These are phyloP conservation scores for Zygosaccharomyces pseudobailii DNA, from an alignment of 1,139 yeast species.

Conservation along the genomic window DNA sequence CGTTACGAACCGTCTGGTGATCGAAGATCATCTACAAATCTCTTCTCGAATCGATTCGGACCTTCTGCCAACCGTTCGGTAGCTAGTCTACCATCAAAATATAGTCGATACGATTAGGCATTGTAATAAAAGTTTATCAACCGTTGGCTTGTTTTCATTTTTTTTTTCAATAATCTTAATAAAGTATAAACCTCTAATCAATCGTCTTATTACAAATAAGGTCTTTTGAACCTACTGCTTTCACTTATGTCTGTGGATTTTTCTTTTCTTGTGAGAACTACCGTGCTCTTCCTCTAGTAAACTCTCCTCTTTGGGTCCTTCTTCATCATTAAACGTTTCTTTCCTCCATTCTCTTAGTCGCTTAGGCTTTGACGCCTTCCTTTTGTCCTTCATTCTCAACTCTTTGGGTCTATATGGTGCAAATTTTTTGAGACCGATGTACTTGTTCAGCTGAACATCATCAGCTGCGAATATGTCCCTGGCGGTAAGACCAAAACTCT, in stretches of 20 bases:
- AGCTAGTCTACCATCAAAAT: slow-evolving; percentile 28
- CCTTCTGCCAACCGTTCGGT: slow-evolving; percentile 24
- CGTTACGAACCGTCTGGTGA: background rate
- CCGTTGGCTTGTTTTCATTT: background rate
- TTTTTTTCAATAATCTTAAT: background rate
- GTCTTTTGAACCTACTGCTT: background rate
- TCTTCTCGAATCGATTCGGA: background rate
- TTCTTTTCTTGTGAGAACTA: background rate
- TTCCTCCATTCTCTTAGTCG: slow-evolving; percentile 87
- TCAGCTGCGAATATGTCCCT: slow-evolving; percentile 89
- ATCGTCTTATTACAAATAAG: background rate
- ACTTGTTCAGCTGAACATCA: slow-evolving; percentile 77
- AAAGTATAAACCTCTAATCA: background rate
- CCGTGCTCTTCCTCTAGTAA: background rate
- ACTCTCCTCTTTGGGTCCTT: slow-evolving; percentile 37
- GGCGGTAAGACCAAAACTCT: slow-evolving; percentile 77
- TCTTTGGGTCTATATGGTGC: slow-evolving; percentile 89
- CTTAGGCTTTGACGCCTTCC: slow-evolving; percentile 78
- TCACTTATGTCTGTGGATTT: background rate
- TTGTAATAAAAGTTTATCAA: background rate
- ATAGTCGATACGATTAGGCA: slow-evolving; percentile 24
- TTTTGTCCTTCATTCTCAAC: slow-evolving; percentile 66
- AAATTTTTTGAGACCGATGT: slow-evolving; percentile 82
- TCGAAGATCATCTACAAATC: background rate
- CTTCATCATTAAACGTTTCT: slow-evolving; percentile 63